These are phyloP conservation scores for Isabelozyma gotoi DNA, from an alignment of 805 yeast species.

Conservation along the genomic window DNA sequence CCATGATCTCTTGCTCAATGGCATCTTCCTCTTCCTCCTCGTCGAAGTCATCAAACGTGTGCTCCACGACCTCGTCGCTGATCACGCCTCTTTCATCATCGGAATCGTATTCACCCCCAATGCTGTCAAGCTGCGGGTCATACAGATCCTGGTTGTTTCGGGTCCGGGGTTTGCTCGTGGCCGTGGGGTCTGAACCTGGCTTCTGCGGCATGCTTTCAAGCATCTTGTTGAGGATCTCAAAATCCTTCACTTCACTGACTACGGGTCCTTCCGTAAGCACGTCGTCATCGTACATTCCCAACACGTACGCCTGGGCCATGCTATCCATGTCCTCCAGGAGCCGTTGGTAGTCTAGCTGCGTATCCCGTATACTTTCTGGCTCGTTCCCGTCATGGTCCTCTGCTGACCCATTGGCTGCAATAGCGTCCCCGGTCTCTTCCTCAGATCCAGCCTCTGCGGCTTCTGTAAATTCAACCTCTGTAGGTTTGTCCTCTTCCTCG, in stretches of 20 bases:
- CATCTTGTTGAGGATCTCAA: conserved; percentile 48
- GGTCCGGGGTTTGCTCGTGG: too few relatives aligned
- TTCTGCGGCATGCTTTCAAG: conserved; percentile 35
- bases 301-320: conserved; percentile 60
- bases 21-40: conserved; percentile 9
- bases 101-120: conserved; percentile 29
- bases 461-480: neutral
- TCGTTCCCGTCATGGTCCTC: conserved; percentile 1
- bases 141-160: conserved; percentile 6
- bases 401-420: neutral
- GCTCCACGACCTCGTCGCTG: conserved; percentile 45
- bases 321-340: conserved; percentile 49
- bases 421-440: too few relatives aligned
- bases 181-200: conserved; percentile 2
- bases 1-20: conserved; percentile 29
- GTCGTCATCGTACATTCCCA: conserved; percentile 64
- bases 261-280: conserved; percentile 55
- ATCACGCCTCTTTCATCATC: conserved; percentile 38
- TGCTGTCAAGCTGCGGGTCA: conserved; percentile 7
- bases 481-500: too few relatives aligned
- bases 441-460: conserved; percentile 6
- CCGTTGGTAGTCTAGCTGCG: conserved; percentile 35
- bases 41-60: conserved; percentile 23
- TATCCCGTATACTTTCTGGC: conserved; percentile 15
- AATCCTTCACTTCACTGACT: conserved; percentile 53